Evolutionary conservation across 208 protist species (phyloP), one percentile per base, ranked within the genome.

Genomic region (Wallacemonas collosoma): DNA sequence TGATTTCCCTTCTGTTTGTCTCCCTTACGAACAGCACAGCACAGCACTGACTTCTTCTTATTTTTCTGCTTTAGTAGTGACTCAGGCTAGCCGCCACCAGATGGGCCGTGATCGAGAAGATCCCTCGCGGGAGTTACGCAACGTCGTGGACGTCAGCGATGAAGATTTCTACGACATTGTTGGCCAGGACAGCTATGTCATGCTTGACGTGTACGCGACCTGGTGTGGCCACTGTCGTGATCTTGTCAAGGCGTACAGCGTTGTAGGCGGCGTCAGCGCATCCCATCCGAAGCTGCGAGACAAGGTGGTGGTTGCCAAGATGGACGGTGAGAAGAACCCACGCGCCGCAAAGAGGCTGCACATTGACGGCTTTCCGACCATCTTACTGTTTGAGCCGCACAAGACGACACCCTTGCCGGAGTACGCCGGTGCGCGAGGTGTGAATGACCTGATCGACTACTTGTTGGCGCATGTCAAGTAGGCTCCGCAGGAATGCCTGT

Each of bases 161-260:
- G 69, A 73, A 26, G 88, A 80, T 62, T 87, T 86, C 62, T 62
- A 80, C 64, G 71, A 80, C n/a, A 39, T 88, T 9, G 74, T 91
- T 17, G 77, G 73, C 3, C 71, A 78, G 53, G 74, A 82, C 11
- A 57, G 62, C 17, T 79, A 75, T 53, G 77, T 81, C 38, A 65
- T 93, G 35, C 55, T 97, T 12, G 85, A 96, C 76, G 96, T 97
- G 61, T 95, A 94, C 72, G 86, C 84, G n/a, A 80, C 79, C 36
- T 94, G 92, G 93, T 96, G 92, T 63, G 85, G 83, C 15, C 82
- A 95, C 76, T 75, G 93, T 41, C 68, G 72, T 1, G 54, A 87
- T 6, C 36, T 85, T 3, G 82, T 77, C 41, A 64, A 51, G 2
- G 40, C 69, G 9, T 68, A 75, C 3, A 74, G 39, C 1, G 53